Conservation (phyloP, 352 stramenopile species). For the Phytophthora kernoviae region DNA sequence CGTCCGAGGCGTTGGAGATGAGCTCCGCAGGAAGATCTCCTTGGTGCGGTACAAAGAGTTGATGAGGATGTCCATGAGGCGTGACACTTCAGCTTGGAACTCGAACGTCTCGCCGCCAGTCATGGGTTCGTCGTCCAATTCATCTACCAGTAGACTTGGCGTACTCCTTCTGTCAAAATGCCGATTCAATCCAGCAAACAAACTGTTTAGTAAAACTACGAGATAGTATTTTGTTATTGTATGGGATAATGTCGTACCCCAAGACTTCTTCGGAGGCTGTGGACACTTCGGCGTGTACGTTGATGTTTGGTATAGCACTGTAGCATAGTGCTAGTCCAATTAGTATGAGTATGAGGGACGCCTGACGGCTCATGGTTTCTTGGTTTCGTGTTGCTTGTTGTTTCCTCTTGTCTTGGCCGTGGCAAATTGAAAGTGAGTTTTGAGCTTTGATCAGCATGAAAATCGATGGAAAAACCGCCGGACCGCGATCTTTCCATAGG, state of each 20-base stretch:
- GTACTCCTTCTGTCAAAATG: conserved; percentile 32
- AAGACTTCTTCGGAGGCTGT: conserved; percentile 43
- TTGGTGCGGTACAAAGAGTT: conserved; percentile 98
- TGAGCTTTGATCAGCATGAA: conserved; percentile 1
- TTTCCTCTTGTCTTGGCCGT: conserved; percentile 1
- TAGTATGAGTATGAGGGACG: conserved; percentile 43
- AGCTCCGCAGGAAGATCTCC: conserved; percentile 99
- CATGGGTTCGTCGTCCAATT: conserved; percentile 48
- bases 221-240: not conserved
- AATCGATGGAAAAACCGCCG: not conserved
- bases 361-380: conserved; percentile 18
- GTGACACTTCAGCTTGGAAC: conserved; percentile 97
- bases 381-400: conserved; percentile 5
- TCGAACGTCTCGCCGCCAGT: conserved; percentile 85
- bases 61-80: conserved; percentile 99
- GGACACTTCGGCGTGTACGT: conserved; percentile 38
- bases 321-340: conserved; percentile 41
- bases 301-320: conserved; percentile 27
- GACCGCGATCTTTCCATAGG: conserved; percentile 7
- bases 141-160: conserved; percentile 46
- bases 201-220: conserved; percentile 11
- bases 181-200: no score
- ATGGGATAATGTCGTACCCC: conserved; percentile 32
- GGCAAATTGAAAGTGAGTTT: conserved; percentile 29
- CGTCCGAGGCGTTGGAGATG: conserved; percentile 99